Evolutionary conservation across 2,329 filamentous ascomycete species (phyloP), one percentile per base, ranked within the genome.

Genomic region (Dactylellina cionopaga): DNA sequence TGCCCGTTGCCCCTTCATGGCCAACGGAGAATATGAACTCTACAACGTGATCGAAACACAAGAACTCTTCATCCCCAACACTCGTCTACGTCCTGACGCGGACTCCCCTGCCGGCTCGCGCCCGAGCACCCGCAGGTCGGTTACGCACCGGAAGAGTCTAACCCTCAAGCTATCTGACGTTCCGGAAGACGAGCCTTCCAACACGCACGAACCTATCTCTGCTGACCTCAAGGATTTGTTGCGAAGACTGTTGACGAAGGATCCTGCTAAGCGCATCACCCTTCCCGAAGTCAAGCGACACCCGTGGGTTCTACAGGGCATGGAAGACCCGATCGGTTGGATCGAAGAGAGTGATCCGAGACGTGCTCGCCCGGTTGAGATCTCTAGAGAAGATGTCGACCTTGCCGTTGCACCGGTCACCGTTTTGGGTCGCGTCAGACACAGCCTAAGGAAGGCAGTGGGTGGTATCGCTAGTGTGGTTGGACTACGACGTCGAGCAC

Each of bases 211-310:
- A 79, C 87, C 92, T 10, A 87, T 99, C 27, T 91, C 94, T 75
- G 89, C 92, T 47, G 85, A 90, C 9, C 83, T 99, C 6, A 85
- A 88, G 58, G 92, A 99, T 79, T 84, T 99, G 10, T 81, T 99
- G 25, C 84, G 83, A 51, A 87, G 89, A 75, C 88, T 99, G 82
- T 85, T 99, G 66, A 89, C 86, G 76, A 99, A 98, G 81, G 92
- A 98, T 78, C 93, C 94, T 0, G 85, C 90, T 27, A 89, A 93
- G 80, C 89, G 95, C 37, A 97, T 99, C 77, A 90, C 91, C 5
- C 83, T 99, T 55, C 88, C 89, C 71, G 94, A 97, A 77, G 94
- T 98, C 77, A 98, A 98, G 80, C 89, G 91, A 71, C 95, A 99
- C 79, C 89, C 90, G 3, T 99, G 95, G 95, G 90, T 98, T 13